phyloP scores from a whole-genome alignment of 805 yeast species.

The Soucietia sequanensis region DNA sequence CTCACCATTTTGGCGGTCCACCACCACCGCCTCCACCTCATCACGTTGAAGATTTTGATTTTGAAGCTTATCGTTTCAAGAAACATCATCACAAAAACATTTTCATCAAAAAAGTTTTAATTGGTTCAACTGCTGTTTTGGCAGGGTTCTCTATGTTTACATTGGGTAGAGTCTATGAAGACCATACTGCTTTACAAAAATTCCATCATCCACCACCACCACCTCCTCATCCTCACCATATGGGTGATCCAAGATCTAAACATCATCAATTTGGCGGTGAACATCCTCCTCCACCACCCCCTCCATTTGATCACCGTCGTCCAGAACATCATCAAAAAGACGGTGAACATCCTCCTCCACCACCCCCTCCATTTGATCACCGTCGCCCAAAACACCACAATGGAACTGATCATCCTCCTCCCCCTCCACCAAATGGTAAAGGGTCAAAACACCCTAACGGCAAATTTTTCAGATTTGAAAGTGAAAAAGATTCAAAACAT shows the following conservation, averaged over 20 bases:
- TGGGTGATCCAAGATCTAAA: not conserved
- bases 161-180: conserved; percentile 14
- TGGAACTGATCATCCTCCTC: conserved; percentile 10
- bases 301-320: conserved; percentile 2
- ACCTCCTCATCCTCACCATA: not conserved
- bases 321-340: not conserved
- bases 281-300: conserved; percentile 1
- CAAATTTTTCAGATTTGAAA: too few species aligned
- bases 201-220: not conserved
- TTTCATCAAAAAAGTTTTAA: not conserved
- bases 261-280: not conserved
- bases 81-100: too few species aligned
- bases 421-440: not conserved
- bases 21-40: not conserved
- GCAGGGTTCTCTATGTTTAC: conserved; percentile 14
- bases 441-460: not conserved
- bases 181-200: conserved; percentile 4
- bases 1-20: not conserved
- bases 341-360: not conserved
- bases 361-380: conserved; percentile 2
- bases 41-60: conserved; percentile 1
- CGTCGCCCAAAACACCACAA: conserved; percentile 6
- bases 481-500: not conserved
- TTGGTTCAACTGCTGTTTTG: conserved; percentile 7
- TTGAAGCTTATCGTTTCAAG: not conserved